Percentiles rank a stretch among this genome's conserved stretches.
Conservation (phyloP, 257 asterid genomes). For the Jaltomata sinuosa region DNA sequence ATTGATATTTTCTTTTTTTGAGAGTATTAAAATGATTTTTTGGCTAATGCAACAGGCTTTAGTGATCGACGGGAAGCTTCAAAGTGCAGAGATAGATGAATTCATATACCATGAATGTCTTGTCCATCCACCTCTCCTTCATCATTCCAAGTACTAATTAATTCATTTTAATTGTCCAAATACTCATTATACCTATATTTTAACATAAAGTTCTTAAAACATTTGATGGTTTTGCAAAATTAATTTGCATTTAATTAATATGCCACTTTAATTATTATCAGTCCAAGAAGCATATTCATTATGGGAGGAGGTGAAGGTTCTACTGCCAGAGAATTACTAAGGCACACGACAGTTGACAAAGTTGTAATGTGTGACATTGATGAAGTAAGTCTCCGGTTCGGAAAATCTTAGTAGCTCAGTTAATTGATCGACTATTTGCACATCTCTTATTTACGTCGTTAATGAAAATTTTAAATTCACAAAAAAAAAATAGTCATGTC, state of each 20-base stretch:
- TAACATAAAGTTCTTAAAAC: not conserved
- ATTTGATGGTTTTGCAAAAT: not conserved
- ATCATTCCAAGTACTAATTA: conserved; percentile 46
- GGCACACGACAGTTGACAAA: conserved; percentile 68
- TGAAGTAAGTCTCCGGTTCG: conserved; percentile 33
- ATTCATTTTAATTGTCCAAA: not conserved
- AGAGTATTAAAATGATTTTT: not conserved
- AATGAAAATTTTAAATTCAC: not conserved
- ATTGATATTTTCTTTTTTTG: not conserved
- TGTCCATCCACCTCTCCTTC: conserved; percentile 79
- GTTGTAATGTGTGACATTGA: conserved; percentile 96
- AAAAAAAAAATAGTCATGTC: not conserved
- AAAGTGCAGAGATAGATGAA: conserved; percentile 94
- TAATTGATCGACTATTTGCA: no score
- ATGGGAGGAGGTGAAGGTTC: conserved; percentile 99
- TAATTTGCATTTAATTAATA: not conserved
- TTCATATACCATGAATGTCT: conserved; percentile 91
- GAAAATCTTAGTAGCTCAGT: no score
- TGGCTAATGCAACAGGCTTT: conserved; percentile 43
- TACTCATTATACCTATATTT: not conserved
- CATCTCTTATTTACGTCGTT: not conserved
- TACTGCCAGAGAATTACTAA: conserved; percentile 80
- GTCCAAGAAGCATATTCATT: conserved; percentile 78
- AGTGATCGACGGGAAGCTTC: conserved; percentile 94
- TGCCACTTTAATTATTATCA: conserved; percentile 11